Evolutionary conservation across 2,329 filamentous ascomycete species (phyloP), one percentile per base, ranked within the genome.

Genomic region (Talaromyces rugulosus): DNA sequence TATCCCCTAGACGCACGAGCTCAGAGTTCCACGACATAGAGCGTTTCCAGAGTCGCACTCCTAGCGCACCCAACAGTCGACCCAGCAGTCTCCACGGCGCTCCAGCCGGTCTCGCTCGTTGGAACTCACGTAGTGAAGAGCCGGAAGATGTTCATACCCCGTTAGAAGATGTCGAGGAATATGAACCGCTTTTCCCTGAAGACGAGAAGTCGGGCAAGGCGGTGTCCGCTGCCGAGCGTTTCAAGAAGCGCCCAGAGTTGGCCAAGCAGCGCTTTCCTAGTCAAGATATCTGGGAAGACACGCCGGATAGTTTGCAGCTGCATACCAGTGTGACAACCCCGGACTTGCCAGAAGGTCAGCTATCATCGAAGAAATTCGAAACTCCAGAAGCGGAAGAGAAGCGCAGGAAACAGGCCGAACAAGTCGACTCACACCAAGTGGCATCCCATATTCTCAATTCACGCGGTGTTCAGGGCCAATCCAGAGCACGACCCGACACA

Each of bases 241-340:
- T 87, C 67, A 87, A 85, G 74, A 77, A 75, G 61, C 79, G 81
- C 42, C 78, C 81, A 5, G 80, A 82, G 44, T 64, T 80, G 60
- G 82, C 86, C 66, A 79, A 83, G 64, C 85, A 86, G 65, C 89
- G 89, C 64, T 99, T 99, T 76, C 95, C 95, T 1, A 97, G 93
- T 75, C 90, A 93, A 74, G 95, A 99, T 73, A 86, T 98, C 47
- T 99, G 95, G 95, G 95, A 99, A 78, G 96, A 99, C 74, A 89
- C 92, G 0, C 95, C 96, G 4, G 89, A 88, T 71, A 96, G 92
- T 76, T 82, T 91, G 58, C 87, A 95, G 70, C 87, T 86, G 56
- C 80, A 84, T 36, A 88, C 93, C 3, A 92, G 91, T 63, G 94
- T 98, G 7, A 91, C 89, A 2, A 95, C 91, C 0, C 92, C 92